A percentile compares a stretch with the other conserved stretches of the same genome.
These are phyloP conservation scores for Vitis hybrid DNA, from an alignment of 177 flowering plant genomes.

Conservation along the genomic window DNA sequence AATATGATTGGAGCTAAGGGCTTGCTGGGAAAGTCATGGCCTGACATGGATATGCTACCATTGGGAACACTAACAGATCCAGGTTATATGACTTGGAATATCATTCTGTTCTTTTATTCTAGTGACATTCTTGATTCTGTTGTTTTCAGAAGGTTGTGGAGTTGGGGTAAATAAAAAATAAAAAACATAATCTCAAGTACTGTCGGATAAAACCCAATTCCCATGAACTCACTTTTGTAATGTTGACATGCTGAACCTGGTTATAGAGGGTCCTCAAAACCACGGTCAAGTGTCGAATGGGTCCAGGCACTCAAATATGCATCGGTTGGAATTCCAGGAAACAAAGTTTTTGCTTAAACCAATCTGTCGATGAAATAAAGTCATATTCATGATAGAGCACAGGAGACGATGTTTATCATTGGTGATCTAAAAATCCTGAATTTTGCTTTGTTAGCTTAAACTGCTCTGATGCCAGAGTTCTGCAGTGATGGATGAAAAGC, in stretches of 20 bases:
- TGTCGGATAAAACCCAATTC: no score
- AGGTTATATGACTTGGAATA: slow-evolving; percentile 32
- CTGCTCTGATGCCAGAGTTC: neutral
- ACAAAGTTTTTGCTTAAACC: no score
- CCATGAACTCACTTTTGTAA: neutral
- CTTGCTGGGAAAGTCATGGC: slow-evolving; percentile 84
- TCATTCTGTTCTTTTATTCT: neutral
- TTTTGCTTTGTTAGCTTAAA: neutral
- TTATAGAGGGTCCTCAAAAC: neutral
- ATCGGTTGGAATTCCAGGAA: neutral
- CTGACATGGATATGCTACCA: slow-evolving; percentile 92
- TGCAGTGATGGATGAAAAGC: neutral
- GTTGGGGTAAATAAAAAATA: neutral
- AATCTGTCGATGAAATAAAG: no score
- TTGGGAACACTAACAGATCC: slow-evolving; percentile 84
- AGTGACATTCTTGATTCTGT: neutral
- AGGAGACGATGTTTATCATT: no score
- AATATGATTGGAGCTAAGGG: slow-evolving; percentile 64
- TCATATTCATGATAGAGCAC: no score
- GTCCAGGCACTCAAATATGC: neutral
- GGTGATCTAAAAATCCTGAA: no score
- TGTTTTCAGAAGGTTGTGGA: neutral
- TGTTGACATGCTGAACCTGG: neutral
- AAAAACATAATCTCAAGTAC: neutral
- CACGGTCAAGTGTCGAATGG: no score